phyloP scores from a whole-genome alignment of 2,329 filamentous ascomycete species.

The Fusarium sublunatum region DNA sequence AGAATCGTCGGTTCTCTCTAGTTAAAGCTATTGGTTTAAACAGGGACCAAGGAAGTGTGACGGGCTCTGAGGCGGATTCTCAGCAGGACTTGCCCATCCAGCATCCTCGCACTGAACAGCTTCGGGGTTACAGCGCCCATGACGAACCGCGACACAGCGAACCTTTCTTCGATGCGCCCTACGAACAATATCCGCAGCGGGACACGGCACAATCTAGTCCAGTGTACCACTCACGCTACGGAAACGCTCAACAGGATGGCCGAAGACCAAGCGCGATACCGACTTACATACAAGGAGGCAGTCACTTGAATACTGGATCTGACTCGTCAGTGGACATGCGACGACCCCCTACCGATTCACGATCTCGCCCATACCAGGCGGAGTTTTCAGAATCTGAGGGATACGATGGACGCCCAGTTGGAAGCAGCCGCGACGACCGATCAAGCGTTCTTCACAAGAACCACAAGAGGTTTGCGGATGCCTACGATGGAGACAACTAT shows the following conservation, averaged over 20 bases:
- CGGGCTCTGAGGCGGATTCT: conserved; percentile 60
- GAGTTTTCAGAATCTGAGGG: conserved; percentile 58
- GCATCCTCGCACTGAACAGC: conserved; percentile 51
- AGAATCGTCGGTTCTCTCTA: conserved; percentile 75
- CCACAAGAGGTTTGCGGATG: conserved; percentile 88
- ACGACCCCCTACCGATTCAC: conserved; percentile 54
- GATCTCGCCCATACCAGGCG: conserved; percentile 58
- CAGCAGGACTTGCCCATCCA: conserved; percentile 66
- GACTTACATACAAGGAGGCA: conserved; percentile 58
- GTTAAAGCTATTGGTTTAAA: conserved; percentile 73
- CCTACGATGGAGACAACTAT: conserved; percentile 79
- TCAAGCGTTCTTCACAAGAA: conserved; percentile 81
- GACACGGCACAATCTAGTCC: conserved; percentile 51
- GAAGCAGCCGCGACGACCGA: conserved; percentile 54
- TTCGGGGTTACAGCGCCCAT: conserved; percentile 51
- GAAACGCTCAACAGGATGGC: conserved; percentile 54
- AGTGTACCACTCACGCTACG: conserved; percentile 56
- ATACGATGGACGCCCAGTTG: conserved; percentile 55
- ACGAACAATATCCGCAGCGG: conserved; percentile 53
- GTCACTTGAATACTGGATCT: conserved; percentile 62
- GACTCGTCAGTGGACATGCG: conserved; percentile 65
- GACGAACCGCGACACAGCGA: conserved; percentile 52
- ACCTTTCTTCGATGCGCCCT: conserved; percentile 55
- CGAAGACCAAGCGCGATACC: conserved; percentile 58
- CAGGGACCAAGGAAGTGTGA: conserved; percentile 62